A percentile compares a stretch with the other conserved stretches of the same genome.
These are phyloP conservation scores for Lichtheimia corymbifera DNA, from an alignment of 371 early-diverging fungal genomes.

Conservation along the genomic window DNA sequence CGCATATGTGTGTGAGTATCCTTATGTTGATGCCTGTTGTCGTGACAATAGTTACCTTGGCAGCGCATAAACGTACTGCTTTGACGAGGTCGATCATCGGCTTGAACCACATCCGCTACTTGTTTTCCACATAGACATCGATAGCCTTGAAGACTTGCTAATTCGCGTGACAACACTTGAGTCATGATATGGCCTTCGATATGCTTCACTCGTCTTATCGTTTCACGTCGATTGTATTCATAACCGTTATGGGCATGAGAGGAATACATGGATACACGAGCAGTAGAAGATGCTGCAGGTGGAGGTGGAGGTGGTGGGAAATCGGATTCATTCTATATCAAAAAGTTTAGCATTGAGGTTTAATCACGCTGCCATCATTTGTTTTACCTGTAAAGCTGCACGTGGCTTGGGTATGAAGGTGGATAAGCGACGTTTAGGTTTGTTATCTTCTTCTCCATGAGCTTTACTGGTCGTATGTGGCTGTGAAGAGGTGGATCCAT, in stretches of 20 bases:
- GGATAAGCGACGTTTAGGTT: conserved; percentile 25
- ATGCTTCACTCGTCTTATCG: conserved; percentile 35
- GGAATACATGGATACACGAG: conserved; percentile 15
- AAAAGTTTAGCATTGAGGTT: not conserved
- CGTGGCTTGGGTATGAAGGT: conserved; percentile 44
- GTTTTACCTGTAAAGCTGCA: conserved; percentile 34
- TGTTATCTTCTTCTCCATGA: not conserved
- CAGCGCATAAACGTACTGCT: conserved; percentile 38
- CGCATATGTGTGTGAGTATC: not conserved
- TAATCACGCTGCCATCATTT: no score
- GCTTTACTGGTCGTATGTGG: not conserved
- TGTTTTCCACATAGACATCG: conserved; percentile 48
- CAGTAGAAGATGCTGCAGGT: no score
- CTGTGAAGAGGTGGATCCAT: conserved; percentile 4
- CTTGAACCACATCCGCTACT: conserved; percentile 15
- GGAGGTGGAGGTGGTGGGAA: not conserved
- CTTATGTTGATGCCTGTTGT: not conserved
- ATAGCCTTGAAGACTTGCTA: conserved; percentile 34
- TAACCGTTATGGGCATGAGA: conserved; percentile 6
- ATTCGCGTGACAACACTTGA: conserved; percentile 38
- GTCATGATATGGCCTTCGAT: conserved; percentile 51
- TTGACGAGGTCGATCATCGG: conserved; percentile 16
- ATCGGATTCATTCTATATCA: not conserved
- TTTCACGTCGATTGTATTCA: conserved; percentile 9
- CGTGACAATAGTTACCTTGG: conserved; percentile 28